Percentiles rank a stretch among this genome's conserved stretches.
Conservation (phyloP, 805 yeast species). For the Spathaspora boniae region DNA sequence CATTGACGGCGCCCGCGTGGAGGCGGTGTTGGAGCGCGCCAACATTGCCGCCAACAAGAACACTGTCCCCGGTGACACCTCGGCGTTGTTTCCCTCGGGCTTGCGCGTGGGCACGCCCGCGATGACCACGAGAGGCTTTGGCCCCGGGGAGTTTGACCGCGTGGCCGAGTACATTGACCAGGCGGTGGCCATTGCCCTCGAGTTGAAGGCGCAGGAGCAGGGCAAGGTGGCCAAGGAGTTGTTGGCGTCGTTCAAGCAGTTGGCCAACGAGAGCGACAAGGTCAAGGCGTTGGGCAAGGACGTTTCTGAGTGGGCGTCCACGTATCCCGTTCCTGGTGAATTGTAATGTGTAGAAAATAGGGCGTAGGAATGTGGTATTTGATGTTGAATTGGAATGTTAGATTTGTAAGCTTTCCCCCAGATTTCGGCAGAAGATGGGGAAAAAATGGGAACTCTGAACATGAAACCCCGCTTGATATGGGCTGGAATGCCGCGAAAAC, state of each 20-base stretch:
- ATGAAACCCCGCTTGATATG: no score
- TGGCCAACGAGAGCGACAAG: slow-evolving; percentile 67
- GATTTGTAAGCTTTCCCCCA: background rate
- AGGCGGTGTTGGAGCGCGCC: slow-evolving; percentile 88
- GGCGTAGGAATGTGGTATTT: background rate
- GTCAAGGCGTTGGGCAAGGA: slow-evolving; percentile 65
- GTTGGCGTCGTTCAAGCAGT: slow-evolving; percentile 83
- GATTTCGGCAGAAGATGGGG: background rate
- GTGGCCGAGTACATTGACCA: slow-evolving; percentile 78
- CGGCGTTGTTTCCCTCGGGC: slow-evolving; percentile 96
- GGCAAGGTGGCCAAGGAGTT: slow-evolving; percentile 89
- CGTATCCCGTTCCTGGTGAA: slow-evolving; percentile 89
- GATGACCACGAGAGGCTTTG: slow-evolving; percentile 96
- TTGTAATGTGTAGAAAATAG: no score
- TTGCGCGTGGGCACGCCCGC: slow-evolving; percentile 98
- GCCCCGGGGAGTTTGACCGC: slow-evolving; percentile 77
- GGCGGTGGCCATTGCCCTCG: slow-evolving; percentile 66
- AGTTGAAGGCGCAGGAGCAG: slow-evolving; percentile 54
- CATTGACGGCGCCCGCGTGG: slow-evolving; percentile 96
- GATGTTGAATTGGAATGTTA: background rate
- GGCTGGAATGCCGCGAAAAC: background rate
- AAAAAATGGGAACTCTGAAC: no score
- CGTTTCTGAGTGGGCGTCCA: slow-evolving; percentile 87
- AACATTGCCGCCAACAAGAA: slow-evolving; percentile 97
- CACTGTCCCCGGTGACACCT: slow-evolving; percentile 96